These are phyloP conservation scores for Dictyostelium citrinum DNA, from an alignment of 78 protist species.

Conservation along the genomic window DNA sequence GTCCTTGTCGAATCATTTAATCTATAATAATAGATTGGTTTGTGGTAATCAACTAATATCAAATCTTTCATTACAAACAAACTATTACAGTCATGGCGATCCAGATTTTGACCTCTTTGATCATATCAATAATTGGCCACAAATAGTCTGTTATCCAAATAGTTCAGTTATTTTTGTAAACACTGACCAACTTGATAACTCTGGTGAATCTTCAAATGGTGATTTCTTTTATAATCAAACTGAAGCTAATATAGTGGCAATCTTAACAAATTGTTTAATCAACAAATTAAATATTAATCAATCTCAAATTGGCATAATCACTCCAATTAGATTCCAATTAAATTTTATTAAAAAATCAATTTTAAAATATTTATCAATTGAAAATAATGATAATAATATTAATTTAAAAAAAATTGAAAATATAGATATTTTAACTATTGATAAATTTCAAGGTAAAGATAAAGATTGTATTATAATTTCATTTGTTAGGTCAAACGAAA, in stretches of 20 bases:
- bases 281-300: not conserved
- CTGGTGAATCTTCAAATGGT: constrained; percentile 8
- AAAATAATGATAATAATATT: not conserved
- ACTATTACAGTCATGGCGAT: not conserved
- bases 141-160: not conserved
- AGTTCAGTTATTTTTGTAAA: not conserved
- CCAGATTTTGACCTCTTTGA: not conserved
- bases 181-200: not conserved
- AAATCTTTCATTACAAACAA: not conserved
- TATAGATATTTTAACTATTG: constrained; percentile 85
- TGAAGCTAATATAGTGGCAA: not conserved
- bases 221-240: constrained; percentile 11
- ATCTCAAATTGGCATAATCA: constrained; percentile 84
- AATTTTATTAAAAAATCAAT: constrained; percentile 15
- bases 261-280: not conserved
- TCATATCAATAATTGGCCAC: not conserved
- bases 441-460: constrained; percentile 93
- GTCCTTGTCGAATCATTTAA: constrained; percentile 68
- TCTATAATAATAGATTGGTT: constrained; percentile 57
- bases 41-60: constrained; percentile 69
- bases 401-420: not conserved
- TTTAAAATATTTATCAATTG: not conserved
- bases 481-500: constrained; percentile 56
- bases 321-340: constrained; percentile 90
- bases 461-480: constrained; percentile 89